Conservation (phyloP, 352 stramenopile species). For the Phytophthora meadii region DNA sequence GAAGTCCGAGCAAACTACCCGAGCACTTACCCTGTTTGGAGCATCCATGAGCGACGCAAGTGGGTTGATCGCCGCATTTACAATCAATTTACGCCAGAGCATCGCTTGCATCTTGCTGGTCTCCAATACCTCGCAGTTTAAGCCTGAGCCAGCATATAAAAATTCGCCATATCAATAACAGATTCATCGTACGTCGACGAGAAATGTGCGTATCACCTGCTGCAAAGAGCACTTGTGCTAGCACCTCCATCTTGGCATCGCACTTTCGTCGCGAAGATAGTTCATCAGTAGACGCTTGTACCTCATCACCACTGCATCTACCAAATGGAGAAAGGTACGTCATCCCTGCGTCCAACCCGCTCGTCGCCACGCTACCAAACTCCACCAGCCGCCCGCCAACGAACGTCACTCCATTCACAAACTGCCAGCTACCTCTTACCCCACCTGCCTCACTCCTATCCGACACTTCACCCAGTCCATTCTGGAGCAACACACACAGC, state of each 20-base stretch:
- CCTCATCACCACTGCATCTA: neutral
- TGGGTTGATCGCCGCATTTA: conserved; percentile 85
- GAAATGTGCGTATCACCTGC: conserved; percentile 36
- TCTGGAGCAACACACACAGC: conserved; percentile 72
- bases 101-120: conserved; percentile 60
- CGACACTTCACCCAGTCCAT: conserved; percentile 61
- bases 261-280: neutral
- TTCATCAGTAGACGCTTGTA: neutral
- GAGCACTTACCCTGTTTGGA: conserved; percentile 48
- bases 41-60: conserved; percentile 68
- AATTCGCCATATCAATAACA: neutral
- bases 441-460: neutral
- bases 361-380: conserved; percentile 57
- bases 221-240: conserved; percentile 41
- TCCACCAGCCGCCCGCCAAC: conserved; percentile 52
- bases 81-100: conserved; percentile 81
- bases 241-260: conserved; percentile 31
- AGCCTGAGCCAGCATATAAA: conserved; percentile 29
- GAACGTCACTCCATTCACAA: conserved; percentile 74
- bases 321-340: conserved; percentile 63
- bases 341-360: conserved; percentile 48
- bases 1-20: neutral
- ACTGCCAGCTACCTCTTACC: conserved; percentile 38
- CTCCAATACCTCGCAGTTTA: conserved; percentile 53
- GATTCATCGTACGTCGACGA: neutral